A percentile compares a stretch with the other conserved stretches of the same genome.
Conservation (phyloP, 805 yeast genomes). For the Phaffomyces antillensis region DNA sequence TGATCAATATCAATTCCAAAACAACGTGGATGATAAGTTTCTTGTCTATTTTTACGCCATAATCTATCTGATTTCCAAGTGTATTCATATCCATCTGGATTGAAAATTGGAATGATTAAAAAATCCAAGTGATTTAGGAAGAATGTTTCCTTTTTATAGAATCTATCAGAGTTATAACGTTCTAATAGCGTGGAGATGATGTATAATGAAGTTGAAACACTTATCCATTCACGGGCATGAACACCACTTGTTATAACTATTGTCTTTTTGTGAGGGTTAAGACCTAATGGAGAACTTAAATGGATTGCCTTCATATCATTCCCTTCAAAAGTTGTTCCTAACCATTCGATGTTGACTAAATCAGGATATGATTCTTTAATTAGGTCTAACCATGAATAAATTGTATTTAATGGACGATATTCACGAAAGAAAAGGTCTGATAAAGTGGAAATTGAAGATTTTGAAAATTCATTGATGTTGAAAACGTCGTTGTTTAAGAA, state of each 20-base stretch:
- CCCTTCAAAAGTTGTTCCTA: constrained; percentile 75
- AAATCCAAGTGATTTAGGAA: constrained; percentile 59
- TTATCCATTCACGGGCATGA: constrained; percentile 89
- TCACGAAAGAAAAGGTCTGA: constrained; percentile 60
- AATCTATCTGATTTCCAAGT: constrained; percentile 75
- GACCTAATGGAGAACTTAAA: constrained; percentile 41
- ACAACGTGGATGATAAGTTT: constrained; percentile 58
- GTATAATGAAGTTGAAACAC: constrained; percentile 63
- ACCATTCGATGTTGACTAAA: constrained; percentile 51
- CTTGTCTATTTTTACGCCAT: constrained; percentile 87
- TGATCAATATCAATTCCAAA: constrained; percentile 84
- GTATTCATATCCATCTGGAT: constrained; percentile 87
- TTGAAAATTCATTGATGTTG: constrained; percentile 3
- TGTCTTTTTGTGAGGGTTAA: constrained; percentile 45
- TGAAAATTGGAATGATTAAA: constrained; percentile 72
- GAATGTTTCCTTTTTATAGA: constrained; percentile 30
- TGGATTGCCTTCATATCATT: constrained; percentile 63
- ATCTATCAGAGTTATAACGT: constrained; percentile 33
- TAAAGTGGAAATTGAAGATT: constrained; percentile 6
- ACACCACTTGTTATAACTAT: constrained; percentile 77
- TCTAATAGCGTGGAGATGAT: constrained; percentile 40
- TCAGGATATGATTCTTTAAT: constrained; percentile 57
- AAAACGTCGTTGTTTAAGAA: constrained; percentile 1
- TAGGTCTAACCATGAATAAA: constrained; percentile 65
- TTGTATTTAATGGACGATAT: constrained; percentile 60